These are phyloP conservation scores for Neocallimastix lanati DNA, from an alignment of 192 early-diverging fungal genomes.

Conservation along the genomic window DNA sequence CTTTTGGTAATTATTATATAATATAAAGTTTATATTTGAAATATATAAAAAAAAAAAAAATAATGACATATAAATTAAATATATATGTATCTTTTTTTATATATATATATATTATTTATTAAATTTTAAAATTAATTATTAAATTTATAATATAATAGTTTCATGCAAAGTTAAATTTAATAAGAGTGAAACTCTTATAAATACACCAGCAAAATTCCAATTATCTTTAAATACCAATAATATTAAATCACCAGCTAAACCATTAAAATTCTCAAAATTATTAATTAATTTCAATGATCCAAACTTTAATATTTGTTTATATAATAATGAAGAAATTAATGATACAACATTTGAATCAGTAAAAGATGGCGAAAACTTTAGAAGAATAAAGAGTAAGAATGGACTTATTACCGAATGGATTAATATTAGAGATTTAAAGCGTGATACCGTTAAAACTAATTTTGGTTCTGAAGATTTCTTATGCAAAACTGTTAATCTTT, in stretches of 20 bases:
- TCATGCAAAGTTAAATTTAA: not conserved
- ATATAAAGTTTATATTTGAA: too few relatives aligned
- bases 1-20: not conserved
- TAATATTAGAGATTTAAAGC: not conserved
- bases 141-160: not conserved
- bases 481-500: not conserved
- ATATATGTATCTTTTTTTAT: too few relatives aligned
- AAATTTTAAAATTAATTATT: too few relatives aligned
- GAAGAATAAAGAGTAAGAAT: not conserved
- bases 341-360: not conserved
- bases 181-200: not conserved
- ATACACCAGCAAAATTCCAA: not conserved
- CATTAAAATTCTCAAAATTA: not conserved
- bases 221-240: not conserved
- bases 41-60: too few relatives aligned
- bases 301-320: not conserved
- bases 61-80: too few relatives aligned
- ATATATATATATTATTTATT: too few relatives aligned
- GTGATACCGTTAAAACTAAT: not conserved
- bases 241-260: not conserved
- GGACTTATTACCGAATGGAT: not conserved
- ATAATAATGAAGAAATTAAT: not conserved
- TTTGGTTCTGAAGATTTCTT: not conserved
- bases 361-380: not conserved
- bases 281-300: not conserved